phyloP scores from a whole-genome alignment of 441 rosid genomes.

The Euphorbia celastroides region DNA sequence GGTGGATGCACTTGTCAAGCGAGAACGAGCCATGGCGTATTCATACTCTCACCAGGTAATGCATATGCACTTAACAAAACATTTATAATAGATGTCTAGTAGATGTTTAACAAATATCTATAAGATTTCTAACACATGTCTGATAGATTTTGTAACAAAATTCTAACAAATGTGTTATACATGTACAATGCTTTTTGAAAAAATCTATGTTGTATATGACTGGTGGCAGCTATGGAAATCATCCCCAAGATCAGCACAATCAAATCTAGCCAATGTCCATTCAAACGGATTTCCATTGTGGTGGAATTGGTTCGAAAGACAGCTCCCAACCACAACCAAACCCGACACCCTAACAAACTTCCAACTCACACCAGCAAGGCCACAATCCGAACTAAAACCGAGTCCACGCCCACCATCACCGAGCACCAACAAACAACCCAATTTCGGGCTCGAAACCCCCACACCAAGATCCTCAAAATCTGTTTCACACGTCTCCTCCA shows the following conservation, averaged over 20 bases:
- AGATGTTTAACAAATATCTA: no score
- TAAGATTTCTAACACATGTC: no score
- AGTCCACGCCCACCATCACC: conserved; percentile 52
- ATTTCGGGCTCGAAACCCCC: conserved; percentile 46
- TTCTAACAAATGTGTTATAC: no score
- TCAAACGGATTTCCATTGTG: conserved; percentile 71
- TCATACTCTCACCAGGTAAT: conserved; percentile 78
- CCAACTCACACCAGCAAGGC: conserved; percentile 51
- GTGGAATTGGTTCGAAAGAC: conserved; percentile 92
- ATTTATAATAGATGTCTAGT: no score
- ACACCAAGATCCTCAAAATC: conserved; percentile 77
- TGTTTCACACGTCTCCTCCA: conserved; percentile 37
- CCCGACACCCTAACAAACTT: conserved; percentile 40
- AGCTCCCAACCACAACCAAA: conserved; percentile 41
- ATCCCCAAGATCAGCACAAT: conserved; percentile 47
- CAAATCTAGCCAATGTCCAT: conserved; percentile 36
- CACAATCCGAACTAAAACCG: conserved; percentile 47
- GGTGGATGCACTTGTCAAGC: conserved; percentile 66
- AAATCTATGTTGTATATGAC: conserved; percentile 4
- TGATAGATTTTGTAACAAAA: no score
- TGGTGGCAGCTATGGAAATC: conserved; percentile 57
- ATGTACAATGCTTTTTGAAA: neutral
- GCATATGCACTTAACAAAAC: no score
- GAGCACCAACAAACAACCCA: conserved; percentile 33
- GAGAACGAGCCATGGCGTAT: conserved; percentile 89